phyloP scores from a whole-genome alignment of 129 eudicot species.

The Flaveria bidentis region DNA sequence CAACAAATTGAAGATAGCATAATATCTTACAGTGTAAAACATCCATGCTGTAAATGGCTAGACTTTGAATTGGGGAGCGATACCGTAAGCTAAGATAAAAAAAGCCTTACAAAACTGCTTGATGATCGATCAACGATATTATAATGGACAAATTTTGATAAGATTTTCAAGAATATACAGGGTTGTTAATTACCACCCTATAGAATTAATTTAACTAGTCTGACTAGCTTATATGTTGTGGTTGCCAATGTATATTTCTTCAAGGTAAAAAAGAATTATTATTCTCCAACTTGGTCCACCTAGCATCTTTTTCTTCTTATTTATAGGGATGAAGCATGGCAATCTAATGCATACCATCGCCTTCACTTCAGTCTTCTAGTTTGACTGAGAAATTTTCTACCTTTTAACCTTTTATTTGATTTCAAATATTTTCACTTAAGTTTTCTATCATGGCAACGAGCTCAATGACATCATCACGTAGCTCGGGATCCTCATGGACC shows the following conservation, averaged over 20 bases:
- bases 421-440: constrained; percentile 5
- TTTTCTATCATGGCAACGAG: constrained; percentile 55
- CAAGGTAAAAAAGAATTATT: constrained; percentile 27
- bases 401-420: constrained; percentile 24
- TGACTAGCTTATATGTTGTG: constrained; percentile 31
- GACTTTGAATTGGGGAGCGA: constrained; percentile 44
- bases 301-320: constrained; percentile 37
- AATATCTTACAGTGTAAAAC: constrained; percentile 33
- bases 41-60: constrained; percentile 37
- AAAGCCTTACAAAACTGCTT: constrained; percentile 44
- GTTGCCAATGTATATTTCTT: constrained; percentile 47
- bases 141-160: too few species aligned
- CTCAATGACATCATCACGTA: constrained; percentile 51
- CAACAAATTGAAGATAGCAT: constrained; percentile 30
- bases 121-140: constrained; percentile 34
- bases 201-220: constrained; percentile 15
- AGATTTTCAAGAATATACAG: too few species aligned
- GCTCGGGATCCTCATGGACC: constrained; percentile 61
- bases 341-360: constrained; percentile 42
- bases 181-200: constrained; percentile 29
- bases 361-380: constrained; percentile 51
- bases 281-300: constrained; percentile 52
- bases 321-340: constrained; percentile 46
- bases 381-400: constrained; percentile 31
- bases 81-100: constrained; percentile 44